Evolutionary conservation across 495 filamentous ascomycete genomes (phyloP), one percentile per base, ranked within the genome.

Genomic region (Pseudevernia furfuracea): DNA sequence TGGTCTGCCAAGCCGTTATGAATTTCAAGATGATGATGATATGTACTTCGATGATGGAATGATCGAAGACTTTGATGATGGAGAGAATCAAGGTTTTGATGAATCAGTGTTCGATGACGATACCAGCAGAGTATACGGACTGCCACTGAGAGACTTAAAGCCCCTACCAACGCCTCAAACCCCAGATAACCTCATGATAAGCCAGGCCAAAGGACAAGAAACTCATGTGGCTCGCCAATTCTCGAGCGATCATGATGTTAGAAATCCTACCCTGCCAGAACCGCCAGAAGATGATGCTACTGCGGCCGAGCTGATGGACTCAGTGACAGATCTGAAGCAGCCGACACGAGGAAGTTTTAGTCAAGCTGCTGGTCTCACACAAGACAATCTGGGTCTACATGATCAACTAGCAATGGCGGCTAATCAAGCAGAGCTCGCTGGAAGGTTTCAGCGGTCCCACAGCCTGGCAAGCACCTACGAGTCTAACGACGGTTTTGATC

Each of bases 11-110:
- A 71, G 59, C 44, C 62, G 65, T 32, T 60, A 63, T 36, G 62
- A 75, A 41, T 66, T 75, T 23, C 78, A 84, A 37, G 83, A 86
- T 38, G 89, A 93, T 68, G 90, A 93, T 63, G 90, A 93, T 63
- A 73, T 94, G 49, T 94, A 94, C 69, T 94, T 89, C 66, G 87
- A 92, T 62, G 88, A 91, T 67, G 91, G 89, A 4, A 77, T 90
- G 53, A 87, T 89, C 68, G 85, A 82, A 71, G 78, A 81, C 30
- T 66, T 80, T 19, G 74, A 74, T 2, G 79, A 82, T 14, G 78
- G 75, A 34, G 81, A 84, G 46, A 81, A 80, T 37, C 76, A 76
- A 10, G 74, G 78, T 21, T 91, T 92, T 68, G 89, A 92, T 67
- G 89, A 92, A 70, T 89, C 88, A 32, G 82, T 91, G 37, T 91